Evolutionary conservation across 2,329 filamentous ascomycete genomes (phyloP).

Genomic region (Zelopaecilomyces penicillatus): DNA sequence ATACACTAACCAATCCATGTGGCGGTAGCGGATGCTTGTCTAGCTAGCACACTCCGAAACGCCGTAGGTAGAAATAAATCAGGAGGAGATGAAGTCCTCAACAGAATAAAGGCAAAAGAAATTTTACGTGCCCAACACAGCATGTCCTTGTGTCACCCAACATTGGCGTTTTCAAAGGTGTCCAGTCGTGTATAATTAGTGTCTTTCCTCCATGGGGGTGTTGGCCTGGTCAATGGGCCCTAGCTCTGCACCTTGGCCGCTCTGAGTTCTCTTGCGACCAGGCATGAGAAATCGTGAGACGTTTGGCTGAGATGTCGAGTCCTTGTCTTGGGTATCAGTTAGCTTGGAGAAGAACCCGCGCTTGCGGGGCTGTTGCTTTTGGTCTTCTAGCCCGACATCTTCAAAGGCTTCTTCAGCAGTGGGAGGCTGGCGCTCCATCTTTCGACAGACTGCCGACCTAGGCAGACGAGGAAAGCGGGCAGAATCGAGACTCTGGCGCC

Average conservation of each 20-base stretch:
- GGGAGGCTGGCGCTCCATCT: slow-evolving; percentile 51
- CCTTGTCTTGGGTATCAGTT: slow-evolving; percentile 46
- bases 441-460: slow-evolving; percentile 50
- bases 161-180: no score
- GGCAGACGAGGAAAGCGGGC: slow-evolving; percentile 54
- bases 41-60: slow-evolving; percentile 5
- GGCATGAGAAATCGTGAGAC: slow-evolving; percentile 57
- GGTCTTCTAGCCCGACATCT: slow-evolving; percentile 80
- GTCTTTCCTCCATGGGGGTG: slow-evolving; percentile 1
- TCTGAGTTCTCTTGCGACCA: slow-evolving; percentile 60
- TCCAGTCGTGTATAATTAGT: no score
- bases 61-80: not conserved
- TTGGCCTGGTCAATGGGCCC: slow-evolving; percentile 47
- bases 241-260: slow-evolving; percentile 62
- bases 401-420: slow-evolving; percentile 77
- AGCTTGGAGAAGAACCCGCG: slow-evolving; percentile 71
- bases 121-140: no score
- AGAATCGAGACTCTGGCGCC: slow-evolving; percentile 75
- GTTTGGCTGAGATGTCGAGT: slow-evolving; percentile 21
- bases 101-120: no score
- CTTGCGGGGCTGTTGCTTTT: slow-evolving; percentile 43
- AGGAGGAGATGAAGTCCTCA: no score
- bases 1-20: not conserved
- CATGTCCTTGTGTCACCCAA: no score
- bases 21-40: slow-evolving; percentile 1